These are phyloP conservation scores for Tylopilus vinaceipallidus DNA, from an alignment of 768 basidiomycete species.

Conservation along the genomic window DNA sequence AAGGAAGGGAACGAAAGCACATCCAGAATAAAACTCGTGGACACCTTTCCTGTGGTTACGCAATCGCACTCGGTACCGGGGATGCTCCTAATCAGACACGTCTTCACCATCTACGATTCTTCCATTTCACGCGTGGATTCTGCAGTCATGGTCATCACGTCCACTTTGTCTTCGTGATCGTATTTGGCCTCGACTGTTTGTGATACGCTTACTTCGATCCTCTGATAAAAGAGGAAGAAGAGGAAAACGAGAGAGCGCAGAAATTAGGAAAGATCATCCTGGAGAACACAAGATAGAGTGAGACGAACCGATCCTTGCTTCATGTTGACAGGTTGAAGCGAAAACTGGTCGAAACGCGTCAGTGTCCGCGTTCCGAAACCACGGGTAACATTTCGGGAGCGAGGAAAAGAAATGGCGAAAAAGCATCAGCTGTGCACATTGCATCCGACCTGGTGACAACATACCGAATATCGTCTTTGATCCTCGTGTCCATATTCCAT, in stretches of 20 bases:
- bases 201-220: slow-evolving; percentile 22
- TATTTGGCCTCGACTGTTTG: slow-evolving; percentile 16
- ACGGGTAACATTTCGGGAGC: too few species aligned
- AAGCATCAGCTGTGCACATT: neutral
- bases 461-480: neutral
- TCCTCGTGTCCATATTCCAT: neutral
- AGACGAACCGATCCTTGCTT: slow-evolving; percentile 12
- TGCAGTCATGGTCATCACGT: neutral
- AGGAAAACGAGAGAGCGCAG: neutral
- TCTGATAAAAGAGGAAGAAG: neutral
- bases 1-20: too few species aligned
- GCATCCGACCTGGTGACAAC: neutral
- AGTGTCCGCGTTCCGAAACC: neutral
- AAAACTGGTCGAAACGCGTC: slow-evolving; percentile 5
- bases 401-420: neutral
- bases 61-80: too few species aligned
- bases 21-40: neutral
- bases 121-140: neutral
- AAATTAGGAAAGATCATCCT: neutral
- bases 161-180: slow-evolving; percentile 1
- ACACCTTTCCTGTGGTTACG: neutral
- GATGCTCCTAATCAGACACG: neutral
- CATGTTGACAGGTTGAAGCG: neutral
- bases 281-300: neutral
- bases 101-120: neutral